phyloP scores from a whole-genome alignment of 1,284 basidiomycete genomes.

The Sanghuangporus baumii region DNA sequence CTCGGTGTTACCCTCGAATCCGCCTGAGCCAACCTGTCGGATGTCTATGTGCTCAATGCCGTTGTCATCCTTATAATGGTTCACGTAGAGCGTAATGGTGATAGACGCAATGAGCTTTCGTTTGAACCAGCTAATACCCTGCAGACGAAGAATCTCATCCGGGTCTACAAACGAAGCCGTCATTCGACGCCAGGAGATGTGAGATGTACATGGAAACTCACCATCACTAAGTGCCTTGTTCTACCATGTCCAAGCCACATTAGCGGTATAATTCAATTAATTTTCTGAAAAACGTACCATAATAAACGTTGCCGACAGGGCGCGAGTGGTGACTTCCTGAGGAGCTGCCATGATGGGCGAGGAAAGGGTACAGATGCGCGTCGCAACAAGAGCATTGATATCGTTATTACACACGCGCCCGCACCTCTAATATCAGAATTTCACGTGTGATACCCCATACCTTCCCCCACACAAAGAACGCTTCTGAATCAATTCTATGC shows the following conservation, averaged over 20 bases:
- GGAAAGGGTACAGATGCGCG: neutral
- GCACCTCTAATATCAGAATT: neutral
- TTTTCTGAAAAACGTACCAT: constrained; percentile 31
- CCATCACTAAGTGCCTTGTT: constrained; percentile 52
- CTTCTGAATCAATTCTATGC: too few species aligned
- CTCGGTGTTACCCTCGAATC: constrained; percentile 50
- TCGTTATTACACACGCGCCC: neutral
- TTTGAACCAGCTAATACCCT: constrained; percentile 58
- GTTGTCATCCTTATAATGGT: constrained; percentile 52
- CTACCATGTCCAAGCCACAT: constrained; percentile 14
- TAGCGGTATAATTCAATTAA: neutral
- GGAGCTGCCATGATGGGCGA: constrained; percentile 43
- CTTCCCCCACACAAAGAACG: too few species aligned
- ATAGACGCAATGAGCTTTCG: constrained; percentile 47
- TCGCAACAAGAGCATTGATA: neutral
- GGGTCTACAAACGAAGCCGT: constrained; percentile 23
- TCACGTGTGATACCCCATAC: neutral
- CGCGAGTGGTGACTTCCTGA: constrained; percentile 41
- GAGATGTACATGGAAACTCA: neutral
- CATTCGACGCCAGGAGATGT: neutral
- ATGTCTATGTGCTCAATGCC: constrained; percentile 57
- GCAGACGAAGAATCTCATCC: constrained; percentile 52
- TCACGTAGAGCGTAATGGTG: constrained; percentile 49
- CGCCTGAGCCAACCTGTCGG: constrained; percentile 54
- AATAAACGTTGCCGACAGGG: constrained; percentile 38